Conservation (phyloP, 1,284 basidiomycete species). For the Sanghuangporus baumii region DNA sequence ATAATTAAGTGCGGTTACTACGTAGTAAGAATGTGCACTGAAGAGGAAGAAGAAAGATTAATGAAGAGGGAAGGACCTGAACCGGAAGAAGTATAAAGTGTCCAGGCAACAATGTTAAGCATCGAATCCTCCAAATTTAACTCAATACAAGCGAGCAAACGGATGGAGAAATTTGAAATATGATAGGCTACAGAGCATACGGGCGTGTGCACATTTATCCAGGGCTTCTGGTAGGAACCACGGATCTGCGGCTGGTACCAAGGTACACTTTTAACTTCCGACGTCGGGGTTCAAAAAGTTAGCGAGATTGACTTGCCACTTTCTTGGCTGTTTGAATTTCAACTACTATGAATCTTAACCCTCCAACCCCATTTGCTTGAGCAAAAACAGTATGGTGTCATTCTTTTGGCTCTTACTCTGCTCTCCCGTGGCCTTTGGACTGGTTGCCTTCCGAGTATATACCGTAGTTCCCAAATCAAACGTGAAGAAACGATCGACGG, state of each 20-base stretch:
- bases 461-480: not conserved
- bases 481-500: not conserved
- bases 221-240: not conserved
- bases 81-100: not conserved
- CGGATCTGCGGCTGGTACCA: not conserved
- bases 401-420: not conserved
- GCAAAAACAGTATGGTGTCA: not conserved
- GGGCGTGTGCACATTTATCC: not conserved
- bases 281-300: not conserved
- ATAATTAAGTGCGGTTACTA: too few species aligned
- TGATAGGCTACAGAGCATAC: not conserved
- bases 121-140: not conserved
- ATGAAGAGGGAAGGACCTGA: not conserved
- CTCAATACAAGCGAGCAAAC: too few species aligned
- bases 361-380: not conserved
- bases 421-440: not conserved
- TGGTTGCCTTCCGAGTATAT: not conserved
- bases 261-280: not conserved
- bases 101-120: not conserved
- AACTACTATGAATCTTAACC: not conserved
- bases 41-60: not conserved
- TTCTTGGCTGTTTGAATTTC: not conserved
- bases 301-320: not conserved
- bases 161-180: not conserved
- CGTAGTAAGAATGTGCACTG: not conserved